These are phyloP conservation scores for Vishniacozyma victoriae DNA, from an alignment of 768 basidiomycete genomes.

Conservation along the genomic window DNA sequence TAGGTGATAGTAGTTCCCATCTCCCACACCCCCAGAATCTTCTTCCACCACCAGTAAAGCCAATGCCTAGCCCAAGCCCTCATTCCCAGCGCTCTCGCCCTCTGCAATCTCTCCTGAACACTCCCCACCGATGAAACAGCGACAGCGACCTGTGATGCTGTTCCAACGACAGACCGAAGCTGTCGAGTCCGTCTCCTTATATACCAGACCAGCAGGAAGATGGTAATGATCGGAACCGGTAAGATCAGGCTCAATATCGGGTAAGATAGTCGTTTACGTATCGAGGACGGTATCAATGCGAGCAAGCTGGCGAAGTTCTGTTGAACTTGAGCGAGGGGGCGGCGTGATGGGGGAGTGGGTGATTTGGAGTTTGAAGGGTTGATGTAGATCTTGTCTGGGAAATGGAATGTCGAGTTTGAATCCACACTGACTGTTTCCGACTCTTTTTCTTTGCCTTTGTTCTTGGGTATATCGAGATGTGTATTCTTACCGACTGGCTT, in stretches of 20 bases:
- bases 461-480: background rate
- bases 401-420: background rate
- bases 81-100: constrained; percentile 11
- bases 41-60: constrained; percentile 28
- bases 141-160: too few relatives aligned
- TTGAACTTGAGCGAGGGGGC: background rate
- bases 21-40: constrained; percentile 33
- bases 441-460: constrained; percentile 5
- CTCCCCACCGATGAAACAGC: constrained; percentile 4
- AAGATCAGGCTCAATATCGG: background rate
- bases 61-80: constrained; percentile 22
- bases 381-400: background rate
- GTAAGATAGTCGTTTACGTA: background rate
- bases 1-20: constrained; percentile 40
- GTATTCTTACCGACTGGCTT: background rate
- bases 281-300: constrained; percentile 1
- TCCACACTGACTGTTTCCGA: background rate
- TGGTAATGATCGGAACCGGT: constrained; percentile 7
- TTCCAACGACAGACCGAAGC: background rate
- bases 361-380: background rate
- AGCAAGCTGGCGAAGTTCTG: background rate
- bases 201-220: constrained; percentile 2
- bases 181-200: background rate
- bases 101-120: constrained; percentile 14
- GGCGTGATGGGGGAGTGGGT: background rate